Evolutionary conservation across 108 stramenopile genomes (phyloP).

Genomic region (Chaetoceros muelleri): DNA sequence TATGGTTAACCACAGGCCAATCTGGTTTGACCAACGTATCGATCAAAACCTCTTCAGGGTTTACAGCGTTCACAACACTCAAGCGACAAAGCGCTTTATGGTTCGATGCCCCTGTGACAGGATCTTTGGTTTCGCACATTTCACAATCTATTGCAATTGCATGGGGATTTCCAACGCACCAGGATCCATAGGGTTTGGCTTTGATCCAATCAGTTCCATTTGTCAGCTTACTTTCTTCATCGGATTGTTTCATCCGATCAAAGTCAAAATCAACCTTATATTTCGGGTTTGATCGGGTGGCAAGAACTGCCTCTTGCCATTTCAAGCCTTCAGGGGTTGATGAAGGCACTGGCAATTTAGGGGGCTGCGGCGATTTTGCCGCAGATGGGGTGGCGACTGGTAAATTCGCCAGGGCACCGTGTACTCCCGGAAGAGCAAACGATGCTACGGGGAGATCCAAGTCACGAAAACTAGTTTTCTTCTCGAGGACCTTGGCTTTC

Average conservation of each 20-base stretch:
- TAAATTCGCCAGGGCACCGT: constrained; percentile 1
- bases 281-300: constrained; percentile 40
- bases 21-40: constrained; percentile 90
- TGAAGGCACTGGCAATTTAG: constrained; percentile 32
- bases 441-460: constrained; percentile 64
- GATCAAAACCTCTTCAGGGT: constrained; percentile 75
- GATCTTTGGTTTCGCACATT: constrained; percentile 94
- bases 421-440: constrained; percentile 37
- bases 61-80: constrained; percentile 79
- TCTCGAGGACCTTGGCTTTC: constrained; percentile 10
- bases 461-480: constrained; percentile 25
- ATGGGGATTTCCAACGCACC: constrained; percentile 73
- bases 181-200: constrained; percentile 58
- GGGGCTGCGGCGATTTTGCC: constrained; percentile 7
- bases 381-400: constrained; percentile 12
- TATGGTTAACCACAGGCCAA: constrained; percentile 85
- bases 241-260: constrained; percentile 24
- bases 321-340: constrained; percentile 47
- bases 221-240: constrained; percentile 17
- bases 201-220: constrained; percentile 45
- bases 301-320: constrained; percentile 47
- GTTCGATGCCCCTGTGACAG: constrained; percentile 61
- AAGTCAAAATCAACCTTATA: constrained; percentile 45
- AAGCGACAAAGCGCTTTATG: constrained; percentile 85
- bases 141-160: constrained; percentile 96